Percentiles rank a stretch among this genome's conserved stretches.
These are phyloP conservation scores for Xylaria hypoxylon DNA, from an alignment of 2,329 filamentous ascomycete genomes.

Conservation along the genomic window DNA sequence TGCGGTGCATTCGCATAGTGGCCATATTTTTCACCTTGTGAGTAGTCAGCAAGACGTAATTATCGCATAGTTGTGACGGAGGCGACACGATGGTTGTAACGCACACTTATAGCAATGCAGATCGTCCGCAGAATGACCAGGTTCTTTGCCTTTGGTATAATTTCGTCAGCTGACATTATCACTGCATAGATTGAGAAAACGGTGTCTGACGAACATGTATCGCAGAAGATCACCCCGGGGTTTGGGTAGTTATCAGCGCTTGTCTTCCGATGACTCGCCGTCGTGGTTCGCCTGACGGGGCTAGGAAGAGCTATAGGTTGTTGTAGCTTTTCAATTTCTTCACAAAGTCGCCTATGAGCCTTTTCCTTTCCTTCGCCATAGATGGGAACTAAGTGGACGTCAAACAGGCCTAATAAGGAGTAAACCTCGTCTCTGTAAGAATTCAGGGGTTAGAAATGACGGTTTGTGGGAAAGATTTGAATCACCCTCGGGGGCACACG, in stretches of 20 bases:
- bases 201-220: background rate
- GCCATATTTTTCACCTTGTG: background rate
- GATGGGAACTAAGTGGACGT: slow-evolving; percentile 35
- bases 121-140: slow-evolving; percentile 5
- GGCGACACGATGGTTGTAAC: background rate
- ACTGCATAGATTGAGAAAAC: too few species aligned
- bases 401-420: slow-evolving; percentile 40
- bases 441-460: slow-evolving; percentile 12
- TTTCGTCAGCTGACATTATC: background rate
- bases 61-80: background rate
- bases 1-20: slow-evolving; percentile 4
- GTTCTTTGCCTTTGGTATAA: background rate
- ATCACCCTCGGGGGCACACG: too few species aligned
- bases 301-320: too few species aligned
- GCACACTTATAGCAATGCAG: slow-evolving; percentile 10
- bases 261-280: background rate
- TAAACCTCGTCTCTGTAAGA: slow-evolving; percentile 35
- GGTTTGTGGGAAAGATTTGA: too few species aligned
- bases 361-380: slow-evolving; percentile 35
- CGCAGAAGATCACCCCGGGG: background rate
- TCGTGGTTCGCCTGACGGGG: background rate
- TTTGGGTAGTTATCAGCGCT: background rate
- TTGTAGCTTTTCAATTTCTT: background rate
- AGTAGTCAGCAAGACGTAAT: background rate
- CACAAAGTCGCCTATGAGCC: slow-evolving; percentile 29